Evolutionary conservation across 805 yeast species (phyloP), one percentile per base, ranked within the genome.

Genomic region (Nakazawaea holstii): DNA sequence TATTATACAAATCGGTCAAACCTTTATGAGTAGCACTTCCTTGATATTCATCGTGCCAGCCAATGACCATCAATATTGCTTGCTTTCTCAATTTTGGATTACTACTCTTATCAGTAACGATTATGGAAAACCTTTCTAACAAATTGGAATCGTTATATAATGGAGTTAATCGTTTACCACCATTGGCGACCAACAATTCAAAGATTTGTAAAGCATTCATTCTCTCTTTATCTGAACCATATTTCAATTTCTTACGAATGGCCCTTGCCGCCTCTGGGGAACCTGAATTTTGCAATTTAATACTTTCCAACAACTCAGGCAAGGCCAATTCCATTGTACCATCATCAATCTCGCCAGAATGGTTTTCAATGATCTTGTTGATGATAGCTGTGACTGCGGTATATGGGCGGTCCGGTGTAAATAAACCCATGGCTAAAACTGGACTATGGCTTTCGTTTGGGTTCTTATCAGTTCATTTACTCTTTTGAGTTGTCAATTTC

Each of bases 191-290:
- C 20, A 84, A 61, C 15, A 78, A 66, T 55, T 85, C 87, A 35
- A 82, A 63, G 10, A 84, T 48, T 43, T 61, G 58, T 52, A 90
- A 62, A 0, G 95, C 86, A 40, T 87, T 77, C 45, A 76, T 56
- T 61, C 87, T 95, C 53, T 84, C 84, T 15, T 68, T 65, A 4
- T 65, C 60, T 2, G 72, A 59, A n/a, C 97, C 98, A 59, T 92
- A 86, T 66, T 95, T 94, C 59, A 94, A 68, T 58, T 82, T 81
- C 71, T 94, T 94, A 43, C 99, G 76, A 20, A 94, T 68, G 1
- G 96, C 95, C 38, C 98, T 73, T 0, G 97, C 97, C 1, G 95
- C 92, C 62, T 94, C 99, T 31, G 72, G 64, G 43, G 82, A 70
- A 6, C 82, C 74, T 1, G 63, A 60, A 13, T 46, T 52, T 46